Conservation (phyloP, 805 yeast genomes). For the Yarrowia sp. region DNA sequence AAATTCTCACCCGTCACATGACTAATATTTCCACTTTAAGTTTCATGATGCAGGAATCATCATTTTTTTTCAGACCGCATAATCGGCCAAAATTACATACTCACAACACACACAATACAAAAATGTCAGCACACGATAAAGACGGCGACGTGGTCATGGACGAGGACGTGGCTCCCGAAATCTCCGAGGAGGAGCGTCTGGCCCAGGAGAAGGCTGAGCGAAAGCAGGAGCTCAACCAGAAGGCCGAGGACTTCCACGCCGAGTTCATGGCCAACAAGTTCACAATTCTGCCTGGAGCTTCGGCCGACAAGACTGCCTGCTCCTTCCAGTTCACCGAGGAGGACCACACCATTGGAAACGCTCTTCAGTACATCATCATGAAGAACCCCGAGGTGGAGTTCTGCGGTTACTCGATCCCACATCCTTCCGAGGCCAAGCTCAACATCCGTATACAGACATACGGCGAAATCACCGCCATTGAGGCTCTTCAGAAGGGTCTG, state of each 20-base stretch:
- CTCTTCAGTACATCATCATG: constrained; percentile 91
- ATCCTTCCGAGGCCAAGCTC: constrained; percentile 88
- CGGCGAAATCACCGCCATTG: constrained; percentile 78
- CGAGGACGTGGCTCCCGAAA: constrained; percentile 9
- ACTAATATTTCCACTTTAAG: neutral
- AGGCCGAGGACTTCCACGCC: constrained; percentile 23
- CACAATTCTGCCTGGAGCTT: constrained; percentile 65
- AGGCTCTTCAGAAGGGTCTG: constrained; percentile 88
- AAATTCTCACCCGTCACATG: no score
- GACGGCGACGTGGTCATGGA: constrained; percentile 24
- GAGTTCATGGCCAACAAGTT: constrained; percentile 27
- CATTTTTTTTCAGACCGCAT: constrained; percentile 19
- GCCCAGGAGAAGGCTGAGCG: constrained; percentile 24
- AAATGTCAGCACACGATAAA: constrained; percentile 20
- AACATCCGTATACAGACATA: constrained; percentile 93
- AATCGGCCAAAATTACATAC: neutral
- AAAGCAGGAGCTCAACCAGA: constrained; percentile 23
- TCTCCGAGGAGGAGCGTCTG: constrained; percentile 18
- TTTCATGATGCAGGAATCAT: neutral
- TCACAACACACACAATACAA: neutral
- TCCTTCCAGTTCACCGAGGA: constrained; percentile 90
- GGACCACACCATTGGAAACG: constrained; percentile 95
- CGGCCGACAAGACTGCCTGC: constrained; percentile 92
- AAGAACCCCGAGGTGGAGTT: constrained; percentile 97
- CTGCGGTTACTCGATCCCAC: constrained; percentile 98